Conservation (phyloP, 163 green algal genomes). For the Trebouxia gelatinosa region DNA sequence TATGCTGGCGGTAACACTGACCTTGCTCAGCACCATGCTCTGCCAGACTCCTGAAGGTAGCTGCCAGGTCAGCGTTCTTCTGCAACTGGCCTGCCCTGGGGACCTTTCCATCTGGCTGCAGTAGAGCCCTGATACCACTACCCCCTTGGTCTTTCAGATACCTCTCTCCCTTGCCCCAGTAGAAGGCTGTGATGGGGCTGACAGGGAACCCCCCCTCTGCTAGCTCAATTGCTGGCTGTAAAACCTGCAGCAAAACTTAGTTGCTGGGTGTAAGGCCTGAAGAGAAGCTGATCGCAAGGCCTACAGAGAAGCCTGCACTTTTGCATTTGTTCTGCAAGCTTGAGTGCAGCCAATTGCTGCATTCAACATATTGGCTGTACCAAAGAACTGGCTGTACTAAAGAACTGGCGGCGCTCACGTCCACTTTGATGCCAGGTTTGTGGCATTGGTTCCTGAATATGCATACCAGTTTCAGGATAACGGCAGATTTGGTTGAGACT, state of each 20-base stretch:
- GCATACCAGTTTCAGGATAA: neutral
- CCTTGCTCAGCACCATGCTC: conserved; percentile 44
- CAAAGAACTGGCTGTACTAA: neutral
- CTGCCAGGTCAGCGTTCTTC: conserved; percentile 50
- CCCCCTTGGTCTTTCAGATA: conserved; percentile 35
- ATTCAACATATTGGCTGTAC: too few relatives aligned
- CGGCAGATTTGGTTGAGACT: neutral
- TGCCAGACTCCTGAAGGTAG: conserved; percentile 42
- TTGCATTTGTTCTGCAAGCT: too few relatives aligned
- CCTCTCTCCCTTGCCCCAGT: conserved; percentile 46
- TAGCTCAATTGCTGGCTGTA: conserved; percentile 67
- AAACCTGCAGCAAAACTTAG: conserved; percentile 39
- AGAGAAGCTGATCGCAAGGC: conserved; percentile 1
- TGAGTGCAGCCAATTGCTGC: too few relatives aligned
- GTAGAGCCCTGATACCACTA: conserved; percentile 41
- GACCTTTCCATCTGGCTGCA: conserved; percentile 39
- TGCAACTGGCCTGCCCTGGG: conserved; percentile 59
- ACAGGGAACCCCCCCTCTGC: conserved; percentile 67
- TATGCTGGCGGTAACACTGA: neutral
- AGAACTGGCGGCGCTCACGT: too few relatives aligned
- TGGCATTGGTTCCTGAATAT: too few relatives aligned
- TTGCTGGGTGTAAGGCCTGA: neutral
- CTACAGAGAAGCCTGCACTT: neutral
- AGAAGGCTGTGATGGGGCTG: conserved; percentile 50
- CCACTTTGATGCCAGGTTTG: too few relatives aligned